phyloP scores from a whole-genome alignment of 805 yeast genomes.

The Yarrowia yakushimensis region DNA sequence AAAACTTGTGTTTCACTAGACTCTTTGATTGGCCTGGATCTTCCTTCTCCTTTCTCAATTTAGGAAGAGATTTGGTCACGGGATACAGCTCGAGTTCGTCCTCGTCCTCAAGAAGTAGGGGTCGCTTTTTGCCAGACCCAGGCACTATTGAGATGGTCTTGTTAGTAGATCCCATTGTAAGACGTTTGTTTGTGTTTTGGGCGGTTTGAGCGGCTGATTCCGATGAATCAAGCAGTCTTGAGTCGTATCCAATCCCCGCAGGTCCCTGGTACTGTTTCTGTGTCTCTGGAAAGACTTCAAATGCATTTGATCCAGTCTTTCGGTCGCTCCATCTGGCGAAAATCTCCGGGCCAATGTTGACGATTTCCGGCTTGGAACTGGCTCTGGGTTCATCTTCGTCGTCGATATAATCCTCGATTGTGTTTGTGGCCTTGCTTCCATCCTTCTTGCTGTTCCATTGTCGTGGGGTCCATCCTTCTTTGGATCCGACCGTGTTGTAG shows the following conservation, averaged over 20 bases:
- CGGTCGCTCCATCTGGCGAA: neutral
- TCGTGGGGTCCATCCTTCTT: slow-evolving; percentile 39
- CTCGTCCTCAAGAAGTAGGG: neutral
- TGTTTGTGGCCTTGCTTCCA: slow-evolving; percentile 23
- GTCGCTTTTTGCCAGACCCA: neutral
- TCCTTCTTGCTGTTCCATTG: slow-evolving; percentile 30
- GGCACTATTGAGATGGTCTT: neutral
- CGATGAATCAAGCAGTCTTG: neutral
- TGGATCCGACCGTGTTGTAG: slow-evolving; percentile 38
- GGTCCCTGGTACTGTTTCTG: neutral
- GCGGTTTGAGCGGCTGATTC: neutral
- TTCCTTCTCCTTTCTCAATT: neutral
- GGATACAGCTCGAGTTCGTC: slow-evolving; percentile 6
- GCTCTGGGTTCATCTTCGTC: slow-evolving; percentile 35
- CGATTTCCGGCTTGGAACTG: neutral
- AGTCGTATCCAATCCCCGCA: neutral
- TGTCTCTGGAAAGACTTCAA: neutral
- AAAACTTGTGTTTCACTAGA: slow-evolving; percentile 1
- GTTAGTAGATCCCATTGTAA: neutral
- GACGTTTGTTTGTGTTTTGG: neutral
- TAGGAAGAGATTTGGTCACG: neutral
- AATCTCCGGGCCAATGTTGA: neutral
- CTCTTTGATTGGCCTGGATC: neutral
- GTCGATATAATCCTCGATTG: slow-evolving; percentile 38
- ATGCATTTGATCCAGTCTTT: neutral